Conservation (phyloP, 495 filamentous ascomycete species). For the Aspergillus incahuasiensis region DNA sequence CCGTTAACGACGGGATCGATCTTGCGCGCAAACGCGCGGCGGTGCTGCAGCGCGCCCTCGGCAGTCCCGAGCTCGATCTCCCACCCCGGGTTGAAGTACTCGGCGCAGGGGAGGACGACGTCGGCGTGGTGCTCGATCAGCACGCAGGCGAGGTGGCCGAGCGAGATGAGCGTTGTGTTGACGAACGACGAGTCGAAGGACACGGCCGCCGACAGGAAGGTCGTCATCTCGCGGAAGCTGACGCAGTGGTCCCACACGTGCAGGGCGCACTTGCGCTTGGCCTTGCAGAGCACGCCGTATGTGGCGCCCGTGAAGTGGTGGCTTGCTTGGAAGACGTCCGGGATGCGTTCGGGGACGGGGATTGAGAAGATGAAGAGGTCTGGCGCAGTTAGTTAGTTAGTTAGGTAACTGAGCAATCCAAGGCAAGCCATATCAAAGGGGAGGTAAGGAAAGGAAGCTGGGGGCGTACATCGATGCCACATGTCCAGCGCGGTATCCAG, state of each 20-base stretch:
- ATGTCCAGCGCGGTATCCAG: conserved; percentile 53
- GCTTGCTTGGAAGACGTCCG: conserved; percentile 59
- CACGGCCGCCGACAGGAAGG: conserved; percentile 31
- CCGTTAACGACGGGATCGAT: conserved; percentile 65
- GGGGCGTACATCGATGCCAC: conserved; percentile 48
- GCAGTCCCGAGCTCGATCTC: conserved; percentile 59
- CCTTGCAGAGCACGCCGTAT: conserved; percentile 61
- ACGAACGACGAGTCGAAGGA: conserved; percentile 52
- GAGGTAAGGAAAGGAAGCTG: too few relatives aligned
- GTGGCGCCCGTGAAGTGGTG: conserved; percentile 59
- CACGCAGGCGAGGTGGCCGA: conserved; percentile 35
- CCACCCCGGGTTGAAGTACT: conserved; percentile 66
- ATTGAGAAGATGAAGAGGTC: conserved; percentile 64
- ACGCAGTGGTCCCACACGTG: conserved; percentile 67
- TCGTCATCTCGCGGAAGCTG: conserved; percentile 56
- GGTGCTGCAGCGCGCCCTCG: conserved; percentile 51
- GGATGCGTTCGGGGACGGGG: conserved; percentile 56
- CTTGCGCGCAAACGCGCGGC: conserved; percentile 53
- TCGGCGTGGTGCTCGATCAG: conserved; percentile 58
- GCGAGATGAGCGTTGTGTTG: conserved; percentile 21
- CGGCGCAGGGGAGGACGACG: conserved; percentile 58
- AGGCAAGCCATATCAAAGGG: too few relatives aligned
- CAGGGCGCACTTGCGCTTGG: conserved; percentile 53
- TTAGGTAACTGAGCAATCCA: too few relatives aligned
- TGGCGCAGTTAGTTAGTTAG: neutral